Evolutionary conservation across 2,329 filamentous ascomycete species (phyloP).

Genomic region (Cladophialophora immunda): DNA sequence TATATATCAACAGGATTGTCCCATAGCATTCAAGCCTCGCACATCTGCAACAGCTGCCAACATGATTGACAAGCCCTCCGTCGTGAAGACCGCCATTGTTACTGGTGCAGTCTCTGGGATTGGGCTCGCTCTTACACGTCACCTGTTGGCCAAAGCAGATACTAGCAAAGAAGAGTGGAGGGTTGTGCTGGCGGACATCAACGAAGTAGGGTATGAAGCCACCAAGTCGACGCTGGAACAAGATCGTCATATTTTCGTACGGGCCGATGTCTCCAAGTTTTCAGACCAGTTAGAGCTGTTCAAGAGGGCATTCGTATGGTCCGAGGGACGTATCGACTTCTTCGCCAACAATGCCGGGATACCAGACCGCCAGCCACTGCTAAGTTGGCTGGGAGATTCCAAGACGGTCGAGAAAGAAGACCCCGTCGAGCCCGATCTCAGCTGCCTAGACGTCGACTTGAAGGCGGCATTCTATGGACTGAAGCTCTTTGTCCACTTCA

Average conservation of each 20-base stretch:
- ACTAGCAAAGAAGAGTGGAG: slow-evolving; percentile 56
- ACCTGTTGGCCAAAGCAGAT: slow-evolving; percentile 51
- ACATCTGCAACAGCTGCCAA: background rate
- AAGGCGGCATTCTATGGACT: slow-evolving; percentile 46
- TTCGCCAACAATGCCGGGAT: slow-evolving; percentile 66
- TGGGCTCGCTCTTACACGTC: slow-evolving; percentile 63
- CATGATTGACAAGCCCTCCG: slow-evolving; percentile 6
- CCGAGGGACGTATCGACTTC: slow-evolving; percentile 54
- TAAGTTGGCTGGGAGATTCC: background rate
- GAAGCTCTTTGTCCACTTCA: slow-evolving; percentile 50
- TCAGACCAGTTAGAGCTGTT: slow-evolving; percentile 60
- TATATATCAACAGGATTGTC: background rate
- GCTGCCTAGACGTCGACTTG: slow-evolving; percentile 47
- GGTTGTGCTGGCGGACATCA: slow-evolving; percentile 65
- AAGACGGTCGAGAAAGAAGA: slow-evolving; percentile 4
- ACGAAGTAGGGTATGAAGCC: slow-evolving; percentile 36
- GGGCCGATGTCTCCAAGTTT: slow-evolving; percentile 62
- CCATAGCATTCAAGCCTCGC: too few relatives aligned
- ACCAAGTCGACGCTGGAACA: slow-evolving; percentile 22
- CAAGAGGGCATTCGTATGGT: slow-evolving; percentile 54
- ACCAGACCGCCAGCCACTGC: slow-evolving; percentile 46
- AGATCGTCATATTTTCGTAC: slow-evolving; percentile 46
- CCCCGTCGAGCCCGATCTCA: slow-evolving; percentile 45
- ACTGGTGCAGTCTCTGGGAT: slow-evolving; percentile 67
- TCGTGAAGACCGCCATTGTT: slow-evolving; percentile 34